Conservation (phyloP, 139 green algal species). For the Monoraphidium neglectum region DNA sequence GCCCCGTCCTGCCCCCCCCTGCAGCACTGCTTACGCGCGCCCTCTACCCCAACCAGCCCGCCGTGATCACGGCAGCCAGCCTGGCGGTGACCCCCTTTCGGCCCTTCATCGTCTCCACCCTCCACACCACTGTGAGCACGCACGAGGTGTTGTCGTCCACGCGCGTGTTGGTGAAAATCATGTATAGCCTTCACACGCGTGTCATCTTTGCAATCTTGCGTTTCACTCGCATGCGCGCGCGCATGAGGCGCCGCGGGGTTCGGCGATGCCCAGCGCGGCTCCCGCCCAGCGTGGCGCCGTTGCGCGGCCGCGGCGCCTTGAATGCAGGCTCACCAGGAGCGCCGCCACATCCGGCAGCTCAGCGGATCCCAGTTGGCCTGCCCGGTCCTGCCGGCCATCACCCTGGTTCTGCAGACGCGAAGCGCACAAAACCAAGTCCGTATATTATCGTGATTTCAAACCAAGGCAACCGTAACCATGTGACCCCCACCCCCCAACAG, state of each 20-base stretch:
- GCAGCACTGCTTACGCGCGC: conserved; percentile 44
- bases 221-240: too few species aligned
- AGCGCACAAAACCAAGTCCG: too few species aligned
- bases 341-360: too few species aligned
- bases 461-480: background rate
- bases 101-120: conserved; percentile 56
- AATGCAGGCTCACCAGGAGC: too few species aligned
- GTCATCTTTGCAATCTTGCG: background rate
- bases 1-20: background rate
- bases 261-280: too few species aligned
- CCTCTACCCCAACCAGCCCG: conserved; percentile 40
- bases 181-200: conserved; percentile 2
- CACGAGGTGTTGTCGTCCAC: conserved; percentile 26
- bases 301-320: too few species aligned
- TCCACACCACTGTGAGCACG: conserved; percentile 58
- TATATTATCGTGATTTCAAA: too few species aligned
- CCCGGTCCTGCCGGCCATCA: background rate
- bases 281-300: too few species aligned
- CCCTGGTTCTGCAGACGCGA: too few species aligned
- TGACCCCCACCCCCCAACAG: conserved; percentile 7
- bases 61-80: conserved; percentile 28
- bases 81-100: conserved; percentile 66
- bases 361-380: background rate
- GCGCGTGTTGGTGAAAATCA: background rate
- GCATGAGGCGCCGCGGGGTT: too few species aligned